Percentiles rank a stretch among this genome's conserved stretches.
Evolutionary conservation across 2,329 filamentous ascomycete species (phyloP).

Genomic region (Cladosporium colombiae): DNA sequence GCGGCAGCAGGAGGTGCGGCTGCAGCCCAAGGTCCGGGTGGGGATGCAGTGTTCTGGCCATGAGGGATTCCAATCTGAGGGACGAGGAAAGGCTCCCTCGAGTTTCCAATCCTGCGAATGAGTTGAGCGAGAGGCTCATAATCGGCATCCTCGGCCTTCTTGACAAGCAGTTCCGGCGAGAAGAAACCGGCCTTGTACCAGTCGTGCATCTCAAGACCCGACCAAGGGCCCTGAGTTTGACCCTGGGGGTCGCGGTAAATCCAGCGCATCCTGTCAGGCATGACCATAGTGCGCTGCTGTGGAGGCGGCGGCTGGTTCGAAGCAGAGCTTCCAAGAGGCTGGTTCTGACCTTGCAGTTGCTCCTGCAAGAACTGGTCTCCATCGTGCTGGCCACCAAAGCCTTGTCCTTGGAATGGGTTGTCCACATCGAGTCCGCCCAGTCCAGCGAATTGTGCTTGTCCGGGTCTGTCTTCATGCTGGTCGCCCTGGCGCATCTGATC

Average conservation of each 20-base stretch:
- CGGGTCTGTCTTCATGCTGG: slow-evolving; percentile 60
- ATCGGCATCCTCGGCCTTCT: slow-evolving; percentile 88
- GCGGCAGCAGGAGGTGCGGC: slow-evolving; percentile 21
- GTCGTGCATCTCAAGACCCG: slow-evolving; percentile 97
- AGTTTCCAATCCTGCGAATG: slow-evolving; percentile 94
- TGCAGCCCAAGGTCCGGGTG: slow-evolving; percentile 44
- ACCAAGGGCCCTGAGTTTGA: slow-evolving; percentile 90
- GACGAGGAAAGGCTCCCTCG: slow-evolving; percentile 93
- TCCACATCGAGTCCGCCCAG: slow-evolving; percentile 28
- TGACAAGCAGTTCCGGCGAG: slow-evolving; percentile 88
- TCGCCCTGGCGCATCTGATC: slow-evolving; percentile 73
- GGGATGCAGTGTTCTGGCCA: slow-evolving; percentile 53
- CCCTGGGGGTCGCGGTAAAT: slow-evolving; percentile 95
- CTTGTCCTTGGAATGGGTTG: slow-evolving; percentile 21
- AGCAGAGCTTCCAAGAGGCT: slow-evolving; percentile 49
- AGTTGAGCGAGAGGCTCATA: slow-evolving; percentile 95
- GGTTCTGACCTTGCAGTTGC: slow-evolving; percentile 22
- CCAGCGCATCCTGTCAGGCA: slow-evolving; percentile 99
- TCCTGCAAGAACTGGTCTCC: slow-evolving; percentile 22
- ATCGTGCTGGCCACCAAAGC: slow-evolving; percentile 24
- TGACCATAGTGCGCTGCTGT: slow-evolving; percentile 88
- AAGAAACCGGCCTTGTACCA: slow-evolving; percentile 99
- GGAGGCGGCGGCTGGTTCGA: slow-evolving; percentile 67
- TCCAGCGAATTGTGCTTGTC: slow-evolving; percentile 28
- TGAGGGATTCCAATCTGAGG: slow-evolving; percentile 95